Evolutionary conservation across 176 grass and related monocot species (phyloP), one percentile per base, ranked within the genome.

Genomic region (Triticum urartu): DNA sequence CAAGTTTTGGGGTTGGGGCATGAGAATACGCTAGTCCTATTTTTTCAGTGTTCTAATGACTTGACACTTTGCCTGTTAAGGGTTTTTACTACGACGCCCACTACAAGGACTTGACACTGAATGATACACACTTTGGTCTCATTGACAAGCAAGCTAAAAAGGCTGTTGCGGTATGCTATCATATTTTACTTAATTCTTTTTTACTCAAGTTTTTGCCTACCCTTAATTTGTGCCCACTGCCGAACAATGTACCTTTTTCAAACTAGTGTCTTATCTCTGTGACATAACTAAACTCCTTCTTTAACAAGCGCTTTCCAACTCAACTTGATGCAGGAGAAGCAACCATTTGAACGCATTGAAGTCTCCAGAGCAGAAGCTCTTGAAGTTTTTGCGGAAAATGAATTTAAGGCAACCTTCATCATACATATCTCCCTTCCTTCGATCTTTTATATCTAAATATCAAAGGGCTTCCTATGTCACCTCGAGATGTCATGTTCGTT

Each of bases 81-180:
- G 97, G 97, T 80, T 99, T 99, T 85, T 99, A 99, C 80, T 99
- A 99, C 80, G 97, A 99, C 90, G 97, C 94, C 66, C 91, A 91
- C 79, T 99, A 99, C 87, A 50, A 91, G 40, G 88, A 94, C 38
- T 66, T 92, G 71, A 99, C 97, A 68, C 89, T 99, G 87, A 99
- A 92, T 45, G 97, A 99, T 24, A 86, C 89, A 2, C 92, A 99
- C 79, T 99, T 99, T 88, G 84, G 81, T 45, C 81, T 86, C 73
- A 95, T 99, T 80, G 83, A 99, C 64, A 81, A 68, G 87, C 92
- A 94, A 84, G 97, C 97, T 73, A 88, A 92, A 69, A 96, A 99
- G 79, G 94, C 94, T 90, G 97, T 81, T 87, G 87, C 79, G 82
- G 97, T 99, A 98, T 82, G 85, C 68, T 83, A 47, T 77, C 38